Conservation (phyloP, 345 rosid genomes). For the Hypericum androsaemum region DNA sequence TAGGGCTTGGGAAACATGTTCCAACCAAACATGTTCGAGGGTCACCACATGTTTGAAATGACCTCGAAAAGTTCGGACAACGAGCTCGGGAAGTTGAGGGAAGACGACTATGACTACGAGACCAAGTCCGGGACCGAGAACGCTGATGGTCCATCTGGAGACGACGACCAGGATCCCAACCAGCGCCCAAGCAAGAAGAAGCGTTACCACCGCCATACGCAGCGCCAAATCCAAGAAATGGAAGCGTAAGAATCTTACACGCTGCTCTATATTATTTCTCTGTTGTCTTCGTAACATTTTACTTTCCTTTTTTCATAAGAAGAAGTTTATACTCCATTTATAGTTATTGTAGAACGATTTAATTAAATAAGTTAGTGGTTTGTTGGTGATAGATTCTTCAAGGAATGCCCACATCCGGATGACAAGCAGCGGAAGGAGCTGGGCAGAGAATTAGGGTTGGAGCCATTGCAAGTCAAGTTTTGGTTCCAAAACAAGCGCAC, state of each 20-base stretch:
- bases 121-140: conserved; percentile 68
- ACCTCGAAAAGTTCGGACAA: conserved; percentile 41
- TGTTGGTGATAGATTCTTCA: conserved; percentile 50
- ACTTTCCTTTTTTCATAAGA: not conserved
- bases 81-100: conserved; percentile 47
- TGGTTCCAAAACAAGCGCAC: conserved; percentile 99
- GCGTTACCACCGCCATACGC: conserved; percentile 87
- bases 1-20: conserved; percentile 36
- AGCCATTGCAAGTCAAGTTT: conserved; percentile 95
- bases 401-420: conserved; percentile 92
- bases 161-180: conserved; percentile 44
- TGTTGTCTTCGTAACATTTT: not conserved
- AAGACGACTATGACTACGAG: conserved; percentile 52
- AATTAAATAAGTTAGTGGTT: no score
- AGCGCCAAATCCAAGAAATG: conserved; percentile 93
- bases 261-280: not conserved
- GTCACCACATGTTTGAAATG: conserved; percentile 61
- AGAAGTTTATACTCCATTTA: no score
- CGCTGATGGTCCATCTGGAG: conserved; percentile 27
- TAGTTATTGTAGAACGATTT: no score
- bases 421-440: conserved; percentile 82
- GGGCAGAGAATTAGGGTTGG: conserved; percentile 85
- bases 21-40: conserved; percentile 64
- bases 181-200: conserved; percentile 57
- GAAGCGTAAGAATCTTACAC: conserved; percentile 51